Evolutionary conservation across 2,329 filamentous ascomycete genomes (phyloP), one percentile per base, ranked within the genome.

Genomic region (Pestalotiopsis sp.): DNA sequence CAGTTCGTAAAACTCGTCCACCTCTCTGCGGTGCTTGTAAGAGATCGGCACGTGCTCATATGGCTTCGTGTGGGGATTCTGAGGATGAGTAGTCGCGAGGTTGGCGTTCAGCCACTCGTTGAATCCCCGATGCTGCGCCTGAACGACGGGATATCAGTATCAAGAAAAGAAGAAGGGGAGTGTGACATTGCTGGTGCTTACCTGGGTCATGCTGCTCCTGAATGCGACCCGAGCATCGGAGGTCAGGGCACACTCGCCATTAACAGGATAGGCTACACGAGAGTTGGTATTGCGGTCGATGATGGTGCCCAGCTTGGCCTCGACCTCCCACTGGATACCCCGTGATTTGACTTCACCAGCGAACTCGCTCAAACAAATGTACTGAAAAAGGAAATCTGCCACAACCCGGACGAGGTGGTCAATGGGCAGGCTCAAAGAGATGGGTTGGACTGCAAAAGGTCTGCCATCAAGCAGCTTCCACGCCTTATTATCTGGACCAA

Each of bases 231-330:
- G 86, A 40, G 85, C 83, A 27, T 85, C 87, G 40, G 89, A 86
- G 61, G 85, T 84, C 23, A 97, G 80, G 6, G 97, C 83, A 62
- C 89, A 92, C 77, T 96, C 92, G 0, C 93, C 91, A 25, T 86
- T 80, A 4, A 96, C 85, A 5, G 89, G 89, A 11, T 95, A 81
- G 11, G 87, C 83, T 31, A 95, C 83, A n/a, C 93, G 87, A 61
- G 90, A 85, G 68, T 91, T 89, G 6, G 89, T 92, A 70, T 91
- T 88, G 76, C 89, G 90, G 78, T 93, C 91, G 68, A 95, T 88
- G 14, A 98, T 85, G 31, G 90, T 91, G 20, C 96, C 96, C 62
- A 98, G 85, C 80, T 98, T 98, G 11, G 94, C 96, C 82, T 99
- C 96, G 67, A 99, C 93, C 80, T 99, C 96, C 66, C 98, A 90